phyloP scores from a whole-genome alignment of 306 rosid species.

The Betula pendula region DNA sequence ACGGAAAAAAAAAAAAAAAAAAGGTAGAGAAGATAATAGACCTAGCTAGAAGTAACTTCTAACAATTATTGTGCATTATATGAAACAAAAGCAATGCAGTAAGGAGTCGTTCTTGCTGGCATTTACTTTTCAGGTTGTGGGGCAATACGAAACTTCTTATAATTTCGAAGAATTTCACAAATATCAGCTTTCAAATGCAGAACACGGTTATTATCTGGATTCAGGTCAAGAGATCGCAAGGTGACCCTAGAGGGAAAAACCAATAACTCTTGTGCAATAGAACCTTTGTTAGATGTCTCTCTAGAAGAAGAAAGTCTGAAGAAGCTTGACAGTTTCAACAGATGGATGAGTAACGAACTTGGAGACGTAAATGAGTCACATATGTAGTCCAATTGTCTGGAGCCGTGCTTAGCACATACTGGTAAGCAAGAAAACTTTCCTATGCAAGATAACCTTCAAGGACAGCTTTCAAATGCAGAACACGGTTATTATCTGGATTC shows the following conservation, averaged over 20 bases:
- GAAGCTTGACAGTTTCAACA: constrained; percentile 81
- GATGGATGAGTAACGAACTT: constrained; percentile 82
- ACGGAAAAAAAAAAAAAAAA: too few relatives aligned
- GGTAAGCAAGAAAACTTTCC: constrained; percentile 32
- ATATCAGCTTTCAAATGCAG: constrained; percentile 41
- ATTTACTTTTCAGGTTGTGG: constrained; percentile 61
- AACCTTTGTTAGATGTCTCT: constrained; percentile 47
- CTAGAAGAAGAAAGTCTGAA: constrained; percentile 49
- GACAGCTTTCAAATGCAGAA: constrained; percentile 33
- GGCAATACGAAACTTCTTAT: constrained; percentile 48
- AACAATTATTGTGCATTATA: neutral
- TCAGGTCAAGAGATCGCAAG: constrained; percentile 42
- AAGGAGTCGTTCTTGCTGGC: constrained; percentile 65
- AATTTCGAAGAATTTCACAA: constrained; percentile 75
- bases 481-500: constrained; percentile 32
- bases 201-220: constrained; percentile 31
- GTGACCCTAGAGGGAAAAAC: constrained; percentile 40
- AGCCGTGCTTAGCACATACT: constrained; percentile 27
- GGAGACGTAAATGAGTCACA: constrained; percentile 69
- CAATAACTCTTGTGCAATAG: constrained; percentile 31
- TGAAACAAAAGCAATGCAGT: constrained; percentile 16
- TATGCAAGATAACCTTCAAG: constrained; percentile 34
- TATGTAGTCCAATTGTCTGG: constrained; percentile 44
- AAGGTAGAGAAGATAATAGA: too few relatives aligned
- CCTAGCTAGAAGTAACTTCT: constrained; percentile 11